A percentile compares a stretch with the other conserved stretches of the same genome.
phyloP scores from a whole-genome alignment of 139 green algal species.

The Yamagishiella unicocca region DNA sequence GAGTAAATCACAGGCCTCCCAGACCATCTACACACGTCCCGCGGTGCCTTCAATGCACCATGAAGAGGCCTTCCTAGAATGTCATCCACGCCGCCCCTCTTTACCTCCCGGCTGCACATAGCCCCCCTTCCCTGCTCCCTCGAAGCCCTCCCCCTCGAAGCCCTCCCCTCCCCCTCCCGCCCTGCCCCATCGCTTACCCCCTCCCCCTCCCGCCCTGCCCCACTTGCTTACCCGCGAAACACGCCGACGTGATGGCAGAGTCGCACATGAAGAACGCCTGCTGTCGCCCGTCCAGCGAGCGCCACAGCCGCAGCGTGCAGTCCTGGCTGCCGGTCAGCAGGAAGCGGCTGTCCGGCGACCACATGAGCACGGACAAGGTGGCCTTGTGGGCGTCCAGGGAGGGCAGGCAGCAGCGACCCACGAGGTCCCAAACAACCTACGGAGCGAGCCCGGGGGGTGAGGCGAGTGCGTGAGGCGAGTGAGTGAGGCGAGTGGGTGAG shows the following conservation, averaged over 20 bases:
- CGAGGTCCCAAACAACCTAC: constrained; percentile 58
- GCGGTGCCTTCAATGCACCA: too few relatives aligned
- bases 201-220: too few relatives aligned
- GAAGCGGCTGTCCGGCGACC: constrained; percentile 57
- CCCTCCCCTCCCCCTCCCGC: too few relatives aligned
- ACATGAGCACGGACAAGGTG: constrained; percentile 52
- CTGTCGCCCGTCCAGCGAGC: background rate
- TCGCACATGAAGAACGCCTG: constrained; percentile 76
- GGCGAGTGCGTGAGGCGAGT: background rate
- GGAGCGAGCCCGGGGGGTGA: background rate
- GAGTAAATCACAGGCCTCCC: too few relatives aligned
- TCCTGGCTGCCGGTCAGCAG: constrained; percentile 55
- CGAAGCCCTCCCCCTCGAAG: too few relatives aligned
- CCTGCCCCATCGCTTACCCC: too few relatives aligned
- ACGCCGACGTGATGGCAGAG: constrained; percentile 33
- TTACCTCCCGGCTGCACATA: too few relatives aligned
- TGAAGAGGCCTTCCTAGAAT: too few relatives aligned
- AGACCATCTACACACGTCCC: too few relatives aligned
- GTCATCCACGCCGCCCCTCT: too few relatives aligned
- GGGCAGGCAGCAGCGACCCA: constrained; percentile 47
- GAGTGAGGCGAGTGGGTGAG: too few relatives aligned
- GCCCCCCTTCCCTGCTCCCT: too few relatives aligned
- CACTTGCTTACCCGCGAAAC: constrained; percentile 45
- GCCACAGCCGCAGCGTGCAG: constrained; percentile 68
- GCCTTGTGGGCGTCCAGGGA: constrained; percentile 61